Conservation (phyloP, 331 rosid species). For the Acacia pycnantha region DNA sequence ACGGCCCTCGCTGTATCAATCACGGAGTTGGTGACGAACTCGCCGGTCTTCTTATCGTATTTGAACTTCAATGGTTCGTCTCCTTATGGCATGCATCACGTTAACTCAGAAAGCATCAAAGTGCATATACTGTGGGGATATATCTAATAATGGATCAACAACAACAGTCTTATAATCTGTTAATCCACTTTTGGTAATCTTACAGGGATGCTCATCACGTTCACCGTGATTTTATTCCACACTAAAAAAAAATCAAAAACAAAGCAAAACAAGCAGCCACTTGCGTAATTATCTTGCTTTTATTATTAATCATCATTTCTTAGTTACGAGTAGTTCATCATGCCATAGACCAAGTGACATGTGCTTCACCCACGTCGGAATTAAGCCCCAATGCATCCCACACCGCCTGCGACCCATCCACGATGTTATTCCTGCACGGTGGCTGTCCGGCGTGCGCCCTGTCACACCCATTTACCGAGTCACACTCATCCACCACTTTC, state of each 20-base stretch:
- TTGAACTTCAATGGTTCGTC: not conserved
- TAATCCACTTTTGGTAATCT: no score
- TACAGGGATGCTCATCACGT: no score
- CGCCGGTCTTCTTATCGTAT: slow-evolving; percentile 33
- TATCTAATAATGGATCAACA: no score
- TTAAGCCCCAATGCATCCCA: slow-evolving; percentile 25
- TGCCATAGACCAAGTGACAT: slow-evolving; percentile 13
- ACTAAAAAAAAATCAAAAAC: no score
- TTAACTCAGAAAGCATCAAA: no score
- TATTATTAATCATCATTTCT: no score
- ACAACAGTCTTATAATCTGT: no score
- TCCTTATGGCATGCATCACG: not conserved
- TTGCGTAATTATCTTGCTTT: no score
- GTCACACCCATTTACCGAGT: slow-evolving; percentile 46
- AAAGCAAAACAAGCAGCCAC: no score
- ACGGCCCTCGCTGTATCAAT: slow-evolving; percentile 56
- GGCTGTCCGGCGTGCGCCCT: slow-evolving; percentile 32
- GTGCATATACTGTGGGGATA: no score
- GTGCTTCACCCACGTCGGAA: not conserved
- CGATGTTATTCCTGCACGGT: slow-evolving; percentile 5
- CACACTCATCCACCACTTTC: slow-evolving; percentile 65
- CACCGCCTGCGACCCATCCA: not conserved
- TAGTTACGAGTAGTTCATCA: no score
- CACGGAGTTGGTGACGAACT: slow-evolving; percentile 51
- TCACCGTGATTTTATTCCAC: no score